Evolutionary conservation across 805 yeast genomes (phyloP).

Genomic region (Wickerhamiella vanderwaltii): DNA sequence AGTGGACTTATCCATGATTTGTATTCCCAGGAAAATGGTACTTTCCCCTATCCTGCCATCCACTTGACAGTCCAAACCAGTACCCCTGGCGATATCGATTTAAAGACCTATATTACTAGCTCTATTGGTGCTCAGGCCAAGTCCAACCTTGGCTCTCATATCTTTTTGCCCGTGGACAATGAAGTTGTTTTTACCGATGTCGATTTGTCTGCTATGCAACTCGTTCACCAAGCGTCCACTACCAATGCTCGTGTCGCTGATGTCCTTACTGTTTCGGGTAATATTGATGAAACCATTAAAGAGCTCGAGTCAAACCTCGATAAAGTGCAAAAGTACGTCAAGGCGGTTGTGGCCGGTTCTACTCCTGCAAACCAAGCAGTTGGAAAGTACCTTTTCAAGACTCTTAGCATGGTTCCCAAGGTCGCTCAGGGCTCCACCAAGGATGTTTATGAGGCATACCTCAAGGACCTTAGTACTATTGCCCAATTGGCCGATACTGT

Average conservation of each 20-base stretch:
- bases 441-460: constrained; percentile 52
- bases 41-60: constrained; percentile 65
- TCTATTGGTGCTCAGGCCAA: constrained; percentile 47
- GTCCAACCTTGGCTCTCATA: constrained; percentile 33
- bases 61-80: constrained; percentile 60
- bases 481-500: constrained; percentile 74
- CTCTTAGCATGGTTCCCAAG: constrained; percentile 29
- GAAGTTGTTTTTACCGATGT: constrained; percentile 43
- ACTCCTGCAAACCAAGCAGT: constrained; percentile 32
- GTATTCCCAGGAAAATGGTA: constrained; percentile 58
- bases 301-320: constrained; percentile 31
- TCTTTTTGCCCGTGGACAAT: constrained; percentile 68
- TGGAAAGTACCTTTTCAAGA: constrained; percentile 52
- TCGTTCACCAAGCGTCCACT: constrained; percentile 28
- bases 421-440: constrained; percentile 40
- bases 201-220: constrained; percentile 34
- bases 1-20: constrained; percentile 73
- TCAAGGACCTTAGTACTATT: constrained; percentile 70
- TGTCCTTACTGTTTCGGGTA: constrained; percentile 26
- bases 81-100: constrained; percentile 34
- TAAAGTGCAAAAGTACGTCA: constrained; percentile 29
- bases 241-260: constrained; percentile 25
- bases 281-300: constrained; percentile 27
- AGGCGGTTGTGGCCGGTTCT: constrained; percentile 18
- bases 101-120: constrained; percentile 71